phyloP scores from a whole-genome alignment of 2,329 filamentous ascomycete species.

The Alternaria tenuissima region DNA sequence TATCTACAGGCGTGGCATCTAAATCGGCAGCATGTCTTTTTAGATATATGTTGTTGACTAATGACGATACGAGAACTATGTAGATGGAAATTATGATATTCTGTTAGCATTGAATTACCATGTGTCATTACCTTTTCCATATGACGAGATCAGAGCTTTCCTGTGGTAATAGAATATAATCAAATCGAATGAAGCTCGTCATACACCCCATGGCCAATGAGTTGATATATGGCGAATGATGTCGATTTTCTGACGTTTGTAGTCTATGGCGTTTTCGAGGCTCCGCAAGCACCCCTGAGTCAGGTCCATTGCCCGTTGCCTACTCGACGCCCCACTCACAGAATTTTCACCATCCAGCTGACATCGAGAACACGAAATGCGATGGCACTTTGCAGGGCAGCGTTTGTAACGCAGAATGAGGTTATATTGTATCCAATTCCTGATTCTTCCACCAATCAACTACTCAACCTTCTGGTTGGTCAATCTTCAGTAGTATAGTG shows the following conservation, averaged over 20 bases:
- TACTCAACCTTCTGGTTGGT: not conserved
- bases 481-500: constrained; percentile 8
- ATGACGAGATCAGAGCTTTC: too few species aligned
- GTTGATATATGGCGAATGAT: too few species aligned
- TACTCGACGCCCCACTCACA: not conserved
- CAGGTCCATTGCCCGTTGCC: not conserved
- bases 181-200: not conserved
- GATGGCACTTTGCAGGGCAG: too few species aligned
- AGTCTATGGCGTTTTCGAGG: not conserved
- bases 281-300: not conserved
- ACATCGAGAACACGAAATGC: not conserved
- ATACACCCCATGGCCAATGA: accelerated
- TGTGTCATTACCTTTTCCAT: not conserved
- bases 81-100: not conserved
- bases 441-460: not conserved
- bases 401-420: accelerated
- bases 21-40: not conserved
- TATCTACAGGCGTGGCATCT: constrained; percentile 29
- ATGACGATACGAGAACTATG: not conserved
- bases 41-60: not conserved
- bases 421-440: accelerated
- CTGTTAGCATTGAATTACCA: not conserved
- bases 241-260: too few species aligned
- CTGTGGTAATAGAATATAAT: accelerated
- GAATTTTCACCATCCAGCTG: not conserved